phyloP scores from a whole-genome alignment of 73 alveolate genomes.

The Breviolum minutum region DNA sequence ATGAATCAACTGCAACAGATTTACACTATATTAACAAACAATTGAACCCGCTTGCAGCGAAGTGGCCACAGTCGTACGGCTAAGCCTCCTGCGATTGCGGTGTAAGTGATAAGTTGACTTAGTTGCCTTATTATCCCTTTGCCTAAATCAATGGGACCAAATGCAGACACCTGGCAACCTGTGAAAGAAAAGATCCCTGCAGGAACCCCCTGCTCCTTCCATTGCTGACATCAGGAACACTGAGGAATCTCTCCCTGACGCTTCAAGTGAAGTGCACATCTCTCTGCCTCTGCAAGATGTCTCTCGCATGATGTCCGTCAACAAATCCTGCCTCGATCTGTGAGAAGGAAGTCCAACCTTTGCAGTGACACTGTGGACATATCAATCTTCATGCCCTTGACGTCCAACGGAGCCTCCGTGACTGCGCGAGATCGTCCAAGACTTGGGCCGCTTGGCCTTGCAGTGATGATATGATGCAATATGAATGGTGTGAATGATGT shows the following conservation, averaged over 20 bases:
- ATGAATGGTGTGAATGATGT: no score
- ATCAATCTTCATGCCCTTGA: no score
- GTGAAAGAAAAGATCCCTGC: no score
- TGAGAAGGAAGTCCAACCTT: conserved; percentile 26
- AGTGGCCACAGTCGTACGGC: neutral
- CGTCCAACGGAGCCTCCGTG: neutral
- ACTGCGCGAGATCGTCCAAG: conserved; percentile 32
- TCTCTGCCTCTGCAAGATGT: no score
- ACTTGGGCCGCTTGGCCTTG: neutral
- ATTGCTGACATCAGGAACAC: conserved; percentile 26
- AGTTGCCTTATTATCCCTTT: no score
- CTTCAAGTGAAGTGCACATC: neutral
- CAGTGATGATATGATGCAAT: neutral
- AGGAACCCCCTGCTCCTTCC: neutral
- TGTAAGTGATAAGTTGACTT: no score
- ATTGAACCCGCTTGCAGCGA: no score
- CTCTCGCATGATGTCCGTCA: no score
- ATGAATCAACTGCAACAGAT: no score
- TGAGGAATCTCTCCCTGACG: conserved; percentile 11
- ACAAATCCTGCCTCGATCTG: neutral
- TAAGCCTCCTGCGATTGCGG: neutral
- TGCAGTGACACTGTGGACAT: neutral
- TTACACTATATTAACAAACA: neutral
- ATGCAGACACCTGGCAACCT: no score
- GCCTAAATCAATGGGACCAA: no score